Conservation (phyloP, 2,329 filamentous ascomycete species). For the Thielaviopsis ethacetica region DNA sequence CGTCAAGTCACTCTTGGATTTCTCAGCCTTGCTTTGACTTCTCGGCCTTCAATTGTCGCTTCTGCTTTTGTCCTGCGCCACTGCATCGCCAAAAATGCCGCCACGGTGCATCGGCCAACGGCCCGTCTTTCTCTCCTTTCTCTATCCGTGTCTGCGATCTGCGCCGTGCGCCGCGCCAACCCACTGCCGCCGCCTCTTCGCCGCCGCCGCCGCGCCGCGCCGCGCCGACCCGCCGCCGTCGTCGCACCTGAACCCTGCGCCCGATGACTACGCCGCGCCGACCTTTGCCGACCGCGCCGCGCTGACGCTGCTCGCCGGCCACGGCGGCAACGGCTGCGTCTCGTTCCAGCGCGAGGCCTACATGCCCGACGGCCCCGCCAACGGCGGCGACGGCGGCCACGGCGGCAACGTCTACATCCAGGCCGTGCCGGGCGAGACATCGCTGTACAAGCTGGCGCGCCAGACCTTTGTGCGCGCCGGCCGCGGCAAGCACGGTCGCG, state of each 20-base stretch:
- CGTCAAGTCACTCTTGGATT: not conserved
- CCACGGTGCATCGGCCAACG: slow-evolving; percentile 23
- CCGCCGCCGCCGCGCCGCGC: slow-evolving; percentile 16
- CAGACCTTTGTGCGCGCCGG: slow-evolving; percentile 59
- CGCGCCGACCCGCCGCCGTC: slow-evolving; percentile 22
- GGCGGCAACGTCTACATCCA: slow-evolving; percentile 93
- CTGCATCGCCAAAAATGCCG: slow-evolving; percentile 21
- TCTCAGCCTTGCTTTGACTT: not conserved
- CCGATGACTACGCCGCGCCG: slow-evolving; percentile 68
- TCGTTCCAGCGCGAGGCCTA: slow-evolving; percentile 89
- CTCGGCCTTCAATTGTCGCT: not conserved
- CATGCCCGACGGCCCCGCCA: slow-evolving; percentile 73
- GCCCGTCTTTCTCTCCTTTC: slow-evolving; percentile 28
- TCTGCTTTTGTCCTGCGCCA: not conserved
- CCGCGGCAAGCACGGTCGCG: slow-evolving; percentile 62
- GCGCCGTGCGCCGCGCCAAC: slow-evolving; percentile 14
- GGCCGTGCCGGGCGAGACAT: slow-evolving; percentile 78
- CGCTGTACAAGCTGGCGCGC: slow-evolving; percentile 76
- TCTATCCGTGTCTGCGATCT: slow-evolving; percentile 31
- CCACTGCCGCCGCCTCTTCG: not conserved
- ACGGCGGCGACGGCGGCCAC: slow-evolving; percentile 84
- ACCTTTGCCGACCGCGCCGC: slow-evolving; percentile 79
- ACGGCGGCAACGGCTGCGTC: slow-evolving; percentile 81
- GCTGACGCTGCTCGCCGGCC: slow-evolving; percentile 60
- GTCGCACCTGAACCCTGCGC: slow-evolving; percentile 60